Evolutionary conservation across 2,329 filamentous ascomycete genomes (phyloP).

Genomic region (Xylaria sp.): DNA sequence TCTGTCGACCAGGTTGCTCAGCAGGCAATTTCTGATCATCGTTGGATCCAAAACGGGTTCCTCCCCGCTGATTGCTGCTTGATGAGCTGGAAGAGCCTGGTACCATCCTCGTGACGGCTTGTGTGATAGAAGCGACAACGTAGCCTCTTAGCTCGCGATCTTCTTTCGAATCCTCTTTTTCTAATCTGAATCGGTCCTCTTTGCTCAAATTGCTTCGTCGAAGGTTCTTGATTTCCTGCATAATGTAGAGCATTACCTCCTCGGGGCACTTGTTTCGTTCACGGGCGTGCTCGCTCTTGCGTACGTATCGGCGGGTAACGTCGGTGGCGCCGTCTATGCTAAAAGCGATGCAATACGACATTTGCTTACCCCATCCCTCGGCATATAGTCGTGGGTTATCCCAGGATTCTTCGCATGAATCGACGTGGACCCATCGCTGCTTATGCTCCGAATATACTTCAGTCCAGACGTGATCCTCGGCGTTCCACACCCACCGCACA

Average conservation of each 20-base stretch:
- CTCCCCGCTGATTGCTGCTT: slow-evolving; percentile 34
- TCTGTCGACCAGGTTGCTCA: slow-evolving; percentile 66
- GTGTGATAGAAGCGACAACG: slow-evolving; percentile 77
- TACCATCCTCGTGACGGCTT: slow-evolving; percentile 75
- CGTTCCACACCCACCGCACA: slow-evolving; percentile 98
- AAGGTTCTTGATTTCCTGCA: slow-evolving; percentile 88
- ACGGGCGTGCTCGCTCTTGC: slow-evolving; percentile 76
- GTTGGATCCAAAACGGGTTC: slow-evolving; percentile 36
- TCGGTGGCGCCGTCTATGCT: slow-evolving; percentile 84
- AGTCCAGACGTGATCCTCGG: slow-evolving; percentile 97
- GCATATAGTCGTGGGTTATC: slow-evolving; percentile 92
- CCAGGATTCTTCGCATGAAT: slow-evolving; percentile 94
- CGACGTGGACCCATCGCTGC: slow-evolving; percentile 95
- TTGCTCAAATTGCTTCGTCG: slow-evolving; percentile 87
- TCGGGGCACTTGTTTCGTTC: slow-evolving; percentile 84
- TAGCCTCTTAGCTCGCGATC: slow-evolving; percentile 79
- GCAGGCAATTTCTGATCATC: slow-evolving; percentile 70
- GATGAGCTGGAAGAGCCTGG: slow-evolving; percentile 56
- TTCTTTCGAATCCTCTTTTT: slow-evolving; percentile 82
- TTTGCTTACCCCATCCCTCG: slow-evolving; percentile 95
- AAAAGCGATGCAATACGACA: slow-evolving; percentile 97
- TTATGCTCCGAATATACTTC: slow-evolving; percentile 96
- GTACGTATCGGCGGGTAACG: slow-evolving; percentile 74
- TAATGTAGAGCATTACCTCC: slow-evolving; percentile 88
- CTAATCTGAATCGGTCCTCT: slow-evolving; percentile 81